These are phyloP conservation scores for Cyclocybe cylindracea DNA, from an alignment of 768 basidiomycete species.

Conservation along the genomic window DNA sequence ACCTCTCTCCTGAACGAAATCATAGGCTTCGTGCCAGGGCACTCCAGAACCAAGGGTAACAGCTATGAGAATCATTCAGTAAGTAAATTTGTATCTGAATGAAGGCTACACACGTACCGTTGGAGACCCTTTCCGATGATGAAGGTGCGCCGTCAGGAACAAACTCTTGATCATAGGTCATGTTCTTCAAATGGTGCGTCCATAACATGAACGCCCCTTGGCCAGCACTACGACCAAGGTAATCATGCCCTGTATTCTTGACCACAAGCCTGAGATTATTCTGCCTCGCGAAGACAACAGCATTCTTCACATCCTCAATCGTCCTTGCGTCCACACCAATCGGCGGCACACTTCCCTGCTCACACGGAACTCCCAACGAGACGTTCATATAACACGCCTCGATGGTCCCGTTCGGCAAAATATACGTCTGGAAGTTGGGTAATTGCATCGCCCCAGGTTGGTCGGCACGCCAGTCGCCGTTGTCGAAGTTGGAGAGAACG, in stretches of 20 bases:
- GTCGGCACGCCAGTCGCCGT: constrained; percentile 44
- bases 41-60: constrained; percentile 39
- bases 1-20: constrained; percentile 31
- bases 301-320: constrained; percentile 36
- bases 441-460: constrained; percentile 40
- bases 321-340: constrained; percentile 41
- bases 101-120: constrained; percentile 13
- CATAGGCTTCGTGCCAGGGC: constrained; percentile 45
- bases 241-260: constrained; percentile 42
- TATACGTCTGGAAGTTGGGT: constrained; percentile 26
- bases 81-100: not conserved
- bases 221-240: constrained; percentile 28
- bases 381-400: constrained; percentile 14
- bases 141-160: constrained; percentile 31
- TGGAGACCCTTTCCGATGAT: constrained; percentile 12
- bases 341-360: constrained; percentile 42
- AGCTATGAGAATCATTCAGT: constrained; percentile 9
- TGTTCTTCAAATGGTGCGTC: constrained; percentile 37
- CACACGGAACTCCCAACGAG: constrained; percentile 35
- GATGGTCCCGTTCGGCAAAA: constrained; percentile 43
- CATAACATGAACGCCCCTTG: constrained; percentile 38
- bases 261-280: constrained; percentile 36
- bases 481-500: constrained; percentile 16
- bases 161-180: constrained; percentile 24
- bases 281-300: constrained; percentile 32